Evolutionary conservation across 371 early-diverging fungal genomes (phyloP).

Genomic region (Mucor velutinosus): DNA sequence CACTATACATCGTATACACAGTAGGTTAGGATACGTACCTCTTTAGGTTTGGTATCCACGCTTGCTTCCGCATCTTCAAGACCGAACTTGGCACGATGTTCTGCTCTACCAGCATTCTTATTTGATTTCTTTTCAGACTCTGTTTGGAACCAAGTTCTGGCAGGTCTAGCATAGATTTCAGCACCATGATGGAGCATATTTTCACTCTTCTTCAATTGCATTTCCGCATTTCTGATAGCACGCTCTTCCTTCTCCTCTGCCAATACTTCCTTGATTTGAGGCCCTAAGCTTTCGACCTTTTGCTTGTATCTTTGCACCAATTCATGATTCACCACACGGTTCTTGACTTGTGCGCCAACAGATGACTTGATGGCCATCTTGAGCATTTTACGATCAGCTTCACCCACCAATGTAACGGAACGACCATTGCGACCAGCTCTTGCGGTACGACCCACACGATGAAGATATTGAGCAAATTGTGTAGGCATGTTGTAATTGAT

Average conservation of each 20-base stretch:
- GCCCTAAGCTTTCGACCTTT: slow-evolving; percentile 65
- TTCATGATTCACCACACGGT: slow-evolving; percentile 82
- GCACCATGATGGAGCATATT: slow-evolving; percentile 84
- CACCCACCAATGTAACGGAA: slow-evolving; percentile 90
- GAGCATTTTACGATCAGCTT: slow-evolving; percentile 91
- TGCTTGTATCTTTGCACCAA: slow-evolving; percentile 75
- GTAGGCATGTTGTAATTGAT: slow-evolving; percentile 99
- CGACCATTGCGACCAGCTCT: slow-evolving; percentile 92
- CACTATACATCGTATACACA: neutral
- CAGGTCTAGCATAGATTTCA: slow-evolving; percentile 91
- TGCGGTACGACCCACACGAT: slow-evolving; percentile 99
- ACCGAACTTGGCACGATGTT: slow-evolving; percentile 12
- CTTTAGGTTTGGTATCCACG: slow-evolving; percentile 26
- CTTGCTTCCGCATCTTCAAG: slow-evolving; percentile 2
- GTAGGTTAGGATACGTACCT: neutral
- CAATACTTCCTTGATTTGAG: slow-evolving; percentile 77
- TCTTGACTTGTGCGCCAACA: slow-evolving; percentile 71
- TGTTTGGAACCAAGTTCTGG: slow-evolving; percentile 93
- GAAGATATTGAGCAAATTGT: slow-evolving; percentile 95
- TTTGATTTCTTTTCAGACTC: slow-evolving; percentile 58
- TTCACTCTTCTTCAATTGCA: slow-evolving; percentile 83
- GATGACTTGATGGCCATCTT: slow-evolving; percentile 92
- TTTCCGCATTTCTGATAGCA: slow-evolving; percentile 77
- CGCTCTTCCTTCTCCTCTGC: slow-evolving; percentile 85
- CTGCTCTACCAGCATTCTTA: slow-evolving; percentile 11